phyloP scores from a whole-genome alignment of 768 basidiomycete species.

The Boletus vermiculosoides region DNA sequence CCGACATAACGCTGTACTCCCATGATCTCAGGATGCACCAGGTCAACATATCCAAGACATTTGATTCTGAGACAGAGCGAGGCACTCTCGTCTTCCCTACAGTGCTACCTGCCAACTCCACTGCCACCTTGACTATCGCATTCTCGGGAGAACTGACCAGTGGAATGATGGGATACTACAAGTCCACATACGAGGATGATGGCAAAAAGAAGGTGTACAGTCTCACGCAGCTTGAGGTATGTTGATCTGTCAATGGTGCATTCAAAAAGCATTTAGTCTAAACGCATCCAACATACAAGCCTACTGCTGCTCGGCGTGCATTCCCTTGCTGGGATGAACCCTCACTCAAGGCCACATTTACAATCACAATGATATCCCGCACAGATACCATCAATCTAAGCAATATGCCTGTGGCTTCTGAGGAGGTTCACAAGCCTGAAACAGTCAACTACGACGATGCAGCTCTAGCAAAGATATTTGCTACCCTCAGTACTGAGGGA shows the following conservation, averaged over 20 bases:
- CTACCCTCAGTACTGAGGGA: slow-evolving; percentile 38
- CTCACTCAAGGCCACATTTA: slow-evolving; percentile 79
- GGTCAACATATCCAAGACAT: slow-evolving; percentile 41
- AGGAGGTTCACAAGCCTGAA: slow-evolving; percentile 44
- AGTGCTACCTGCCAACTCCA: slow-evolving; percentile 62
- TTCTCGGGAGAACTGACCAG: slow-evolving; percentile 70
- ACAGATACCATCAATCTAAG: slow-evolving; percentile 71
- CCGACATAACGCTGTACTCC: slow-evolving; percentile 54
- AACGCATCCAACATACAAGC: slow-evolving; percentile 39
- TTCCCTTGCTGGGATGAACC: slow-evolving; percentile 97
- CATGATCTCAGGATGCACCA: slow-evolving; percentile 52
- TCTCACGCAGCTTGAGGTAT: slow-evolving; percentile 87
- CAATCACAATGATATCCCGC: slow-evolving; percentile 77
- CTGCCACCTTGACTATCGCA: slow-evolving; percentile 65
- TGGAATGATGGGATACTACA: slow-evolving; percentile 84
- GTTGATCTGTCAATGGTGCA: slow-evolving; percentile 4
- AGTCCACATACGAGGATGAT: slow-evolving; percentile 59
- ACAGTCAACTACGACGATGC: slow-evolving; percentile 29
- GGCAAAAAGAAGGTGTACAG: slow-evolving; percentile 67
- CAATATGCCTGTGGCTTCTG: slow-evolving; percentile 82
- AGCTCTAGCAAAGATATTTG: slow-evolving; percentile 42
- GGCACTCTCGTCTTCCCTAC: slow-evolving; percentile 57
- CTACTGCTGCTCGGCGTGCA: slow-evolving; percentile 79
- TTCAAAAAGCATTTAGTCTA: neutral
- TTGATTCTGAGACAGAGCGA: slow-evolving; percentile 66